Conservation (phyloP, 169 alveolate genomes). For the Eimeria acervulina region DNA sequence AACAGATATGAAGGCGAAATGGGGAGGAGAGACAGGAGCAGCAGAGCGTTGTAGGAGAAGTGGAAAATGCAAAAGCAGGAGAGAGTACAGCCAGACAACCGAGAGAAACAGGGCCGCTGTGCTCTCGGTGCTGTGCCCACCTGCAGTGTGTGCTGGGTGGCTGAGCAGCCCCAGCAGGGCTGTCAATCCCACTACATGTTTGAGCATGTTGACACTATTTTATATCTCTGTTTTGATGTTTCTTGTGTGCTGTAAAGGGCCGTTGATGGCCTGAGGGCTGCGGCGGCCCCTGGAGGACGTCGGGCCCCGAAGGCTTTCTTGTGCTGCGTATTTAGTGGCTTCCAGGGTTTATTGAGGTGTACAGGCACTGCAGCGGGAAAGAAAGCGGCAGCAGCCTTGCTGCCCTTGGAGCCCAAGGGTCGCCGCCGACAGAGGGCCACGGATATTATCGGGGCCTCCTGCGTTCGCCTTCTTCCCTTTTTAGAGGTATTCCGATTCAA, state of each 20-base stretch:
- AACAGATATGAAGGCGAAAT: background rate
- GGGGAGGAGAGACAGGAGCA: background rate
- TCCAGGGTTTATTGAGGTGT: background rate
- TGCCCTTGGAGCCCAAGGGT: background rate
- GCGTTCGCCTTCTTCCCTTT: background rate
- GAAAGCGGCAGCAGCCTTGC: background rate
- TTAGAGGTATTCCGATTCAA: background rate
- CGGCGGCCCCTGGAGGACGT: background rate
- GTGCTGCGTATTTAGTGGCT: background rate
- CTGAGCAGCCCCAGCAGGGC: constrained; percentile 45
- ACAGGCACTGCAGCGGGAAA: background rate
- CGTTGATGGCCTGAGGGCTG: background rate
- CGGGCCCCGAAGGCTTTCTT: background rate
- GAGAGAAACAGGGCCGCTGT: background rate
- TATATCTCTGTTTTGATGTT: background rate
- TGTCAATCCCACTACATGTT: background rate
- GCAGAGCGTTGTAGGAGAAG: background rate
- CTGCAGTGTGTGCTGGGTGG: background rate
- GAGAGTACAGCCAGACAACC: background rate
- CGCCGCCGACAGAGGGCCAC: constrained; percentile 8
- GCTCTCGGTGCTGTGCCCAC: background rate
- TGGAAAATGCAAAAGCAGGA: background rate
- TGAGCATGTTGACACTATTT: background rate
- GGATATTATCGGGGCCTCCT: background rate
- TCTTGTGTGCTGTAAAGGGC: background rate